Base-by-base conservation (phyloP, 1,284 basidiomycete species). In the Tylopilus sp. region DNA sequence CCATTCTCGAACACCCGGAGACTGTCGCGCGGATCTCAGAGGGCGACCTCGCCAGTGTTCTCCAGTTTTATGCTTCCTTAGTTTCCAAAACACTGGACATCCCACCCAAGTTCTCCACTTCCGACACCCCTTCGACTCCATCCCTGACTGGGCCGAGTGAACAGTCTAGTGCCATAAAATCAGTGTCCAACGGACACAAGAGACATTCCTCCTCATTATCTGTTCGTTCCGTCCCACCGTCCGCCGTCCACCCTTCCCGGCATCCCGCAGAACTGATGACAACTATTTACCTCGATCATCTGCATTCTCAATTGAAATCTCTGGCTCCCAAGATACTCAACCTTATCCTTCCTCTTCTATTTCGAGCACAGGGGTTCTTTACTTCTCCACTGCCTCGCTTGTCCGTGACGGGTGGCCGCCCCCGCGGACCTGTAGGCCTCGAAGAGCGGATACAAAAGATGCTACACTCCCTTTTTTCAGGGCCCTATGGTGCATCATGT, bases 281-380 rank as follows among this genome's bases (percentile, higher is more conserved):
- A 35, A 66, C 72, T 10, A 70, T 86, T 39, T 89, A 86, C 61
- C 74, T 89, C 19, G 72, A 73, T 47, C 80, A 87, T 63, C 75
- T 89, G 13, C 67, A 71, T 12, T 72, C 75, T 7, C 81, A 83
- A 49, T 67, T 82, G 35, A 81, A 80, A 56, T 74, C 72, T 9
- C 71, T 87, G 15, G 73, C 81, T 4, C 76, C 78, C 7, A 67
- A 66, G 15, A 74, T 76, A 55, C 74, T 89, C 37, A 63, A 70
- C 8, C 58, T 67, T 37, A 78, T 88, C 44, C 69, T 89, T n/a
- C 81, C 84, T 0, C 68, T 84, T 23, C 75, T 89, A n/a, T 86
- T 87, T 57, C 81, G 83, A 19, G 76, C 77, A 18, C 73, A 86
- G 15, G 78, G 82, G 0, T 80, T 78, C 56, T 82, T 78, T 59